Evolutionary conservation across 768 basidiomycete species (phyloP), one percentile per base, ranked within the genome.

Genomic region (Crassisporium funariophilum): DNA sequence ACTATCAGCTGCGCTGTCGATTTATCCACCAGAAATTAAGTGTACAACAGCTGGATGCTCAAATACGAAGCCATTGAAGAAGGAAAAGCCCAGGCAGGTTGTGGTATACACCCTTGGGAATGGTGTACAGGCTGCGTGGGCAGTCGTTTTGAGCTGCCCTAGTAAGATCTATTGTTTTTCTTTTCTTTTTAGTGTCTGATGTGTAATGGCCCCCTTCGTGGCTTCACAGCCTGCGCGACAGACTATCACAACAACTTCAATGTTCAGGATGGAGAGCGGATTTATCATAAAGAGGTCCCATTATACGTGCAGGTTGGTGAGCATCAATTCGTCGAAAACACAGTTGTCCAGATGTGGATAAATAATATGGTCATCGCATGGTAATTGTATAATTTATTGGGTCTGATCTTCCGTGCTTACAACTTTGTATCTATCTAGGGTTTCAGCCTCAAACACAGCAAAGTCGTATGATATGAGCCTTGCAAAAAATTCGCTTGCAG

Each of bases 311-410:
- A 65, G 29, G 60, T 60, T 40, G 60, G 52, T 0, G 61, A 65
- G 19, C 62, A 64, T 36, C 62, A 62, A n/a, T 66, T 54, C 44
- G 56, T 58, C 1, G 59, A 67, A 35, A 22, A 49, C 4, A 47
- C 40, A 17, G 44, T 63, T 11, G 39, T 52, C 1, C 35, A 23
- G 1, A 6, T 51, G 22, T 66, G 54, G 60, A 52, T 49, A 15
- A 51, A 25, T 25, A 13, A 47, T 22, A 58, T 60, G 50, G 42
- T 66, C 4, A 15, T 53, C 11, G 59, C 46, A 10, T 60, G 60
- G 63, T 66, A 45, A 20, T 41, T 49, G 19, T 41, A 15, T n/a
- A n/a, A 11, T 22, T 29, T 29, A 29, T 29, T n/a, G n/a, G n/a
- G n/a, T n/a, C n/a, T n/a, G n/a, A n/a, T n/a, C n/a, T n/a, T n/a